These are phyloP conservation scores for Coleophoma crateriformis DNA, from an alignment of 2,329 filamentous ascomycete species.

Conservation along the genomic window DNA sequence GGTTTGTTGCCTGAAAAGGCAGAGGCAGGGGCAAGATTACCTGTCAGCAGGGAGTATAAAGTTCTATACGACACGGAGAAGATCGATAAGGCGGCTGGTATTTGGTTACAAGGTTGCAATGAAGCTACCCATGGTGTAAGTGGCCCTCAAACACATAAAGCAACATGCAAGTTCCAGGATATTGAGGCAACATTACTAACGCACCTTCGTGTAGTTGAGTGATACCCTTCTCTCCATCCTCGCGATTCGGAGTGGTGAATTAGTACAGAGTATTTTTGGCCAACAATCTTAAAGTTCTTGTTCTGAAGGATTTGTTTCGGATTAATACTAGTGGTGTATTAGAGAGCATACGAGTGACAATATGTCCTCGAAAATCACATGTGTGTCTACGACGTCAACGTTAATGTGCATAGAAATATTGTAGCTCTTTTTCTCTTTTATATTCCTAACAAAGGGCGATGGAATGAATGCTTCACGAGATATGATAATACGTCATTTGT, in stretches of 20 bases:
- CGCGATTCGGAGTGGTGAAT: conserved; percentile 69
- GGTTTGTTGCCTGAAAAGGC: conserved; percentile 54
- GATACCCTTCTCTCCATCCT: conserved; percentile 78
- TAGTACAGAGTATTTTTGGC: conserved; percentile 70
- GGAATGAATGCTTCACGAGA: too few relatives aligned
- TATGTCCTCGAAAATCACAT: too few relatives aligned
- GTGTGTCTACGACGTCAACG: too few relatives aligned
- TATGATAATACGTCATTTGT: too few relatives aligned
- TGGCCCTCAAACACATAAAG: conserved; percentile 18
- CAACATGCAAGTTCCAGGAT: neutral
- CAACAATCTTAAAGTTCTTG: neutral
- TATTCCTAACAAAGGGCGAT: too few relatives aligned
- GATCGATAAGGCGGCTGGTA: conserved; percentile 67
- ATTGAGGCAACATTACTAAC: neutral
- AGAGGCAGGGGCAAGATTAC: conserved; percentile 41
- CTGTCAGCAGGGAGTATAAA: conserved; percentile 72
- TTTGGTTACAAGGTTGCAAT: conserved; percentile 93
- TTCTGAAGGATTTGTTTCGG: too few relatives aligned
- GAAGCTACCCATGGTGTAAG: conserved; percentile 88
- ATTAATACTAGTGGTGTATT: too few relatives aligned
- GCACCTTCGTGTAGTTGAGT: conserved; percentile 51
- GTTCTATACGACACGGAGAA: conserved; percentile 64
- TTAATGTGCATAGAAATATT: too few relatives aligned
- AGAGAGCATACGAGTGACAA: too few relatives aligned
- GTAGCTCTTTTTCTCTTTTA: too few relatives aligned